phyloP scores from a whole-genome alignment of 768 basidiomycete genomes.

The Porphyrellus cyaneotinctus region DNA sequence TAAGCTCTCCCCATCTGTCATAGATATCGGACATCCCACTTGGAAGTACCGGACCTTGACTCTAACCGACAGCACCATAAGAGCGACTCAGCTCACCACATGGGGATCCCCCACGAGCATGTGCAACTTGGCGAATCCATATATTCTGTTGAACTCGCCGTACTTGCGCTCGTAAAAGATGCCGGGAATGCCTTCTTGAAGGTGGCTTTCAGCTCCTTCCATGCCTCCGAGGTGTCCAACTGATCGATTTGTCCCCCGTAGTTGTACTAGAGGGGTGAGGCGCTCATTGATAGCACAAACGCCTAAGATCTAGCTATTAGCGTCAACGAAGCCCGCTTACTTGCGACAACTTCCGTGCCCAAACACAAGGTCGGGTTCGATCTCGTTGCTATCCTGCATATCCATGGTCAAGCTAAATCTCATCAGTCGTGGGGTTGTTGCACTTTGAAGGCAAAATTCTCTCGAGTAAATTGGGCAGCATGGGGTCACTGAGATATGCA shows the following conservation, averaged over 20 bases:
- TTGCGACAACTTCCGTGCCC: conserved; percentile 50
- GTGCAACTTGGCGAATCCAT: conserved; percentile 62
- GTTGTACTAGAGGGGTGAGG: conserved; percentile 60
- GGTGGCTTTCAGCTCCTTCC: conserved; percentile 62
- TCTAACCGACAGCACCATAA: not conserved
- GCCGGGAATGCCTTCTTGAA: conserved; percentile 62
- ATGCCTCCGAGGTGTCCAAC: conserved; percentile 68
- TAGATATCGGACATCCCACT: conserved; percentile 71
- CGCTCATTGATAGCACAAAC: conserved; percentile 46
- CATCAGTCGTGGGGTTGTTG: conserved; percentile 1
- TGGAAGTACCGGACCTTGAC: conserved; percentile 19
- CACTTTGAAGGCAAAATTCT: conserved; percentile 50
- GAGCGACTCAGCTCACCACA: conserved; percentile 38
- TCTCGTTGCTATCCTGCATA: conserved; percentile 41
- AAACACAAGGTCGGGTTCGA: conserved; percentile 63
- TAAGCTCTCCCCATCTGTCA: conserved; percentile 66
- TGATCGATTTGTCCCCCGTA: conserved; percentile 68
- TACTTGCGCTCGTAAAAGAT: conserved; percentile 67
- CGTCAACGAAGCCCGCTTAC: conserved; percentile 32
- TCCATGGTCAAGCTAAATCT: not conserved
- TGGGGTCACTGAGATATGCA: conserved; percentile 58
- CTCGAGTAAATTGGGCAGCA: conserved; percentile 56
- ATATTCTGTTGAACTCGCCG: conserved; percentile 54
- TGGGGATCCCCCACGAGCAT: conserved; percentile 62
- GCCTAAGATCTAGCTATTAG: conserved; percentile 32